A percentile compares a stretch with the other conserved stretches of the same genome.
These are phyloP conservation scores for Schizothecium vesticola DNA, from an alignment of 495 filamentous ascomycete genomes.

Conservation along the genomic window DNA sequence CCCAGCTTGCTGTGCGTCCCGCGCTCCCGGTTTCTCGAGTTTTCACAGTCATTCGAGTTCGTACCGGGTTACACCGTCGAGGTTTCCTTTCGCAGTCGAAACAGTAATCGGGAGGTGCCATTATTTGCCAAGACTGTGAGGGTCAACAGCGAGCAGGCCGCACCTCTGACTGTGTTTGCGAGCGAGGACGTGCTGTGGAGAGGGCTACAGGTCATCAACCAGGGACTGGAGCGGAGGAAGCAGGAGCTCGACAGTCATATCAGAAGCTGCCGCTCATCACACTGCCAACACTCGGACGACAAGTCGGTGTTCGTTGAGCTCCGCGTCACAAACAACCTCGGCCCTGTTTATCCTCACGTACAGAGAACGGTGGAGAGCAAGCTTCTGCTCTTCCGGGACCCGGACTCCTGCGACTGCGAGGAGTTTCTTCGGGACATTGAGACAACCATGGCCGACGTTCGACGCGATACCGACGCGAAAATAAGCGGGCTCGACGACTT, in stretches of 20 bases:
- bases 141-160: slow-evolving; percentile 35
- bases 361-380: slow-evolving; percentile 33
- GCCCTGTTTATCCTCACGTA: slow-evolving; percentile 31
- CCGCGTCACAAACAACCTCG: slow-evolving; percentile 39
- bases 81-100: slow-evolving; percentile 35
- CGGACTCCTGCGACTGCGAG: slow-evolving; percentile 30
- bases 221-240: slow-evolving; percentile 31
- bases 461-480: slow-evolving; percentile 30
- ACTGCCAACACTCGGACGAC: slow-evolving; percentile 30
- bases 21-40: slow-evolving; percentile 36
- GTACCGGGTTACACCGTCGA: slow-evolving; percentile 41
- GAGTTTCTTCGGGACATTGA: slow-evolving; percentile 33
- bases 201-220: slow-evolving; percentile 31
- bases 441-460: slow-evolving; percentile 19
- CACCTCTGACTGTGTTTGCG: slow-evolving; percentile 36
- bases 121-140: slow-evolving; percentile 28
- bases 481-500: slow-evolving; percentile 37
- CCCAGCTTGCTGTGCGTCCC: slow-evolving; percentile 37
- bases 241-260: slow-evolving; percentile 28
- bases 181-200: slow-evolving; percentile 39
- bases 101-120: slow-evolving; percentile 25
- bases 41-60: slow-evolving; percentile 37
- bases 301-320: slow-evolving; percentile 36
- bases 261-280: slow-evolving; percentile 16
- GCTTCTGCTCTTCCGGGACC: slow-evolving; percentile 35